phyloP scores from a whole-genome alignment of 805 yeast species.

The Metschnikowia orientalis region DNA sequence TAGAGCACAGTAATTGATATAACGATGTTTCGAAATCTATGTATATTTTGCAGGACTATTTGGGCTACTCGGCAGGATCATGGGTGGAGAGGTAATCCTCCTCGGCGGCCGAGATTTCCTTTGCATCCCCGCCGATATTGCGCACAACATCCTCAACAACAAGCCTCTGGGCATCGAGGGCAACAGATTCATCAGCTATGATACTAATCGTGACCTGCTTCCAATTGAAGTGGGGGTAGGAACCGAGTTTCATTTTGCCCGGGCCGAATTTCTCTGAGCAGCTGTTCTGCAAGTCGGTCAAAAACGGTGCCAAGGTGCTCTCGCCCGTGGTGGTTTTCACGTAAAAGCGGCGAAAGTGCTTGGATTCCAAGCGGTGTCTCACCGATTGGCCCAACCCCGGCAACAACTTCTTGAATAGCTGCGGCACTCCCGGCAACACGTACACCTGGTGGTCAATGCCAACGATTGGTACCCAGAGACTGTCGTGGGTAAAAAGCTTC shows the following conservation, averaged over 20 bases:
- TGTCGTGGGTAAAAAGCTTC: slow-evolving; percentile 40
- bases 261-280: slow-evolving; percentile 28
- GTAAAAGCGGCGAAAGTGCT: slow-evolving; percentile 42
- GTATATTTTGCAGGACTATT: slow-evolving; percentile 1
- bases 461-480: slow-evolving; percentile 83
- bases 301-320: slow-evolving; percentile 62
- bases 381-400: slow-evolving; percentile 37
- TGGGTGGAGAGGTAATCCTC: slow-evolving; percentile 47
- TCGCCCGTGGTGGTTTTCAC: slow-evolving; percentile 62
- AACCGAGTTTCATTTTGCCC: slow-evolving; percentile 62
- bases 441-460: slow-evolving; percentile 60
- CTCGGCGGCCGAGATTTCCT: slow-evolving; percentile 51
- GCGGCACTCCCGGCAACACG: slow-evolving; percentile 83
- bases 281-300: slow-evolving; percentile 47
- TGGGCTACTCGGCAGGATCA: slow-evolving; percentile 8
- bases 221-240: slow-evolving; percentile 74
- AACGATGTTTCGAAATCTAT: not conserved
- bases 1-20: slow-evolving; percentile 1
- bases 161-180: slow-evolving; percentile 28
- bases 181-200: slow-evolving; percentile 49
- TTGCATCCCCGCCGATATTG: slow-evolving; percentile 48
- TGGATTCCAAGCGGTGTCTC: slow-evolving; percentile 22
- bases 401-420: slow-evolving; percentile 56
- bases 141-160: slow-evolving; percentile 45
- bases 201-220: slow-evolving; percentile 68